Conservation (phyloP, 129 eudicot species). For the Lactuca saligna region DNA sequence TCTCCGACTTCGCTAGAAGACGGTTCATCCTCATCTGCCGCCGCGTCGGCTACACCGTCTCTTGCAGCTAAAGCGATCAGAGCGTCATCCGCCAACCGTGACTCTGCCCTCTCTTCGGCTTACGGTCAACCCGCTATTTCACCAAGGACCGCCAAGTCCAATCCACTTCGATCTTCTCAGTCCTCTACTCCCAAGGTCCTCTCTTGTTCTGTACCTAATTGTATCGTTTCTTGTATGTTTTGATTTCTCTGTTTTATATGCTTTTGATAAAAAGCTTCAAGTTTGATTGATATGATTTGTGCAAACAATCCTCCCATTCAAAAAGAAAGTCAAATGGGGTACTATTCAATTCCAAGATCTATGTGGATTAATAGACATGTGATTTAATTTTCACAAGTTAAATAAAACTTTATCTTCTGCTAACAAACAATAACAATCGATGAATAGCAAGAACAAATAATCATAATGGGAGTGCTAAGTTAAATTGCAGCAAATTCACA, state of each 20-base stretch:
- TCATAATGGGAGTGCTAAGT: too few species aligned
- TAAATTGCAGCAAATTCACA: too few species aligned
- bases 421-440: too few species aligned
- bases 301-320: not conserved
- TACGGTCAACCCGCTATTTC: conserved; percentile 57
- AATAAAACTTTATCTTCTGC: too few species aligned
- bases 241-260: not conserved
- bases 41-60: conserved; percentile 51
- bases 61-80: conserved; percentile 78
- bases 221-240: not conserved
- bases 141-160: conserved; percentile 28
- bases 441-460: too few species aligned
- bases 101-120: conserved; percentile 73
- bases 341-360: not conserved
- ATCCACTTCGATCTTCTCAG: conserved; percentile 33
- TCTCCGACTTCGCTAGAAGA: conserved; percentile 24
- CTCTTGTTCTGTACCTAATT: not conserved
- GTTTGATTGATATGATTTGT: not conserved
- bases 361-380: not conserved
- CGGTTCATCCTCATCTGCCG: conserved; percentile 34
- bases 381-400: too few species aligned
- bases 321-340: not conserved
- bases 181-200: conserved; percentile 42
- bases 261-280: not conserved
- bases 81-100: conserved; percentile 68